A percentile compares a stretch with the other conserved stretches of the same genome.
These are phyloP conservation scores for Peribolospora baueri DNA, from an alignment of 768 basidiomycete genomes.

Conservation along the genomic window DNA sequence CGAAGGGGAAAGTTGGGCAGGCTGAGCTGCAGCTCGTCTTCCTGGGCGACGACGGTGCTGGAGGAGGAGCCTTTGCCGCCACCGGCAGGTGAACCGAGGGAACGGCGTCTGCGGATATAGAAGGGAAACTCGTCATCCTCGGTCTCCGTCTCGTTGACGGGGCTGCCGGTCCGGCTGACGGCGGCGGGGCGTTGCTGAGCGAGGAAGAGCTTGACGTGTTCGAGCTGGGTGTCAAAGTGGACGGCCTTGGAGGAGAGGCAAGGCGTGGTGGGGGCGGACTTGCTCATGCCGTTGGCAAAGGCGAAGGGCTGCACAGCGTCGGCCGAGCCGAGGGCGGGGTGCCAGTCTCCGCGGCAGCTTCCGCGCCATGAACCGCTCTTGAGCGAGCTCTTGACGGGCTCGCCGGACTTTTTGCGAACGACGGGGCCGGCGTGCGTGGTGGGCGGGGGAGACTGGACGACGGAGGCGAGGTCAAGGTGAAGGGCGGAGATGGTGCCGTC, in stretches of 20 bases:
- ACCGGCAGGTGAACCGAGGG: slow-evolving; percentile 13
- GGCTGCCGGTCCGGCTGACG: slow-evolving; percentile 72
- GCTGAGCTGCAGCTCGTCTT: slow-evolving; percentile 30
- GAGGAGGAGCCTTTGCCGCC: slow-evolving; percentile 18
- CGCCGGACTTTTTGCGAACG: slow-evolving; percentile 78
- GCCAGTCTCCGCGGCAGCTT: slow-evolving; percentile 31
- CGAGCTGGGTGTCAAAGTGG: slow-evolving; percentile 74
- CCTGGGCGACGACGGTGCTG: slow-evolving; percentile 17
- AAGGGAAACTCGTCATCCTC: slow-evolving; percentile 21
- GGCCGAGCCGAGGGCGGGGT: slow-evolving; percentile 25
- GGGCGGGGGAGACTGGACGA: not conserved
- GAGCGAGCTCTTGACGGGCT: slow-evolving; percentile 72
- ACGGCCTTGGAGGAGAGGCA: slow-evolving; percentile 48
- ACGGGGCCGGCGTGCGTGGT: slow-evolving; percentile 22
- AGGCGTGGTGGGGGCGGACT: slow-evolving; percentile 59
- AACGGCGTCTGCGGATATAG: slow-evolving; percentile 14
- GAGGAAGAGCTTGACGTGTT: slow-evolving; percentile 81
- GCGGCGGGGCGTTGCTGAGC: slow-evolving; percentile 86
- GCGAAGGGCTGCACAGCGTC: slow-evolving; percentile 3
- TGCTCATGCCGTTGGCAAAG: slow-evolving; percentile 11
- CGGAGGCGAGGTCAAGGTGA: no score
- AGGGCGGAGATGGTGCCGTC: no score
- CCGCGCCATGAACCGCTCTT: slow-evolving; percentile 40
- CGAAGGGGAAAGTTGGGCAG: slow-evolving; percentile 41
- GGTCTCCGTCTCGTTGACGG: slow-evolving; percentile 30